Evolutionary conservation across 495 filamentous ascomycete genomes (phyloP), one percentile per base, ranked within the genome.

Genomic region (Neurospora sp.): DNA sequence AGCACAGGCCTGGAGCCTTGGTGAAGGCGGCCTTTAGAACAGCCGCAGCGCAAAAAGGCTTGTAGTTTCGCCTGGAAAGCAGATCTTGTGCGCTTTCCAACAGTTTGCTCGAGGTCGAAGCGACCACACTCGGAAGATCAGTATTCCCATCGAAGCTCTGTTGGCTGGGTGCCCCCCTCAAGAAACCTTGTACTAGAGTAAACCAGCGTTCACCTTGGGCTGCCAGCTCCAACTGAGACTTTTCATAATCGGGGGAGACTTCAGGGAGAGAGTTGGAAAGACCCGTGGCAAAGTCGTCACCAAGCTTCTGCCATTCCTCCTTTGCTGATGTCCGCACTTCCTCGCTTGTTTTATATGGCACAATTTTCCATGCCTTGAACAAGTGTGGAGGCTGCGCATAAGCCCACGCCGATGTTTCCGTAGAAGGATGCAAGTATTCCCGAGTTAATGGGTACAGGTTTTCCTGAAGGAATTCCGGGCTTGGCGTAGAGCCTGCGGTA

Each of bases 11-110:
- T 71, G 70, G 80, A 8, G 78, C 78, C 23, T 79, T 76, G 37
- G 79, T 77, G 35, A 84, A 79, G 12, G 82, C 85, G 0, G 84
- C 83, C 70, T 83, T 79, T 4, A 96, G 77, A 4, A 89, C 85
- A 6, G 87, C 87, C 23, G 94, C 92, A 16, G 91, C 91, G 16
- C 91, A 92, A 76, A 92, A 97, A 0, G 93, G 92, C 77, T 96
- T 96, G 62, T 93, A 93, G 75, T 94, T 92, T 69, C 92, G 85
- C 37, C 82, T 82, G 48, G 74, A 72, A 4, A 86, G 77, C 11
- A 84, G 62, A 7, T 79, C 75, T 8, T 82, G 72, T 5, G 81
- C 74, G 4, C 80, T 80, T 9, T 76, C 70, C 20, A 87, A 69
- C 16, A 87, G 59, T 5, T 78, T 69, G 11, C 76, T 12, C 0